phyloP scores from a whole-genome alignment of 805 yeast species.

The Myxozyma sirexii region DNA sequence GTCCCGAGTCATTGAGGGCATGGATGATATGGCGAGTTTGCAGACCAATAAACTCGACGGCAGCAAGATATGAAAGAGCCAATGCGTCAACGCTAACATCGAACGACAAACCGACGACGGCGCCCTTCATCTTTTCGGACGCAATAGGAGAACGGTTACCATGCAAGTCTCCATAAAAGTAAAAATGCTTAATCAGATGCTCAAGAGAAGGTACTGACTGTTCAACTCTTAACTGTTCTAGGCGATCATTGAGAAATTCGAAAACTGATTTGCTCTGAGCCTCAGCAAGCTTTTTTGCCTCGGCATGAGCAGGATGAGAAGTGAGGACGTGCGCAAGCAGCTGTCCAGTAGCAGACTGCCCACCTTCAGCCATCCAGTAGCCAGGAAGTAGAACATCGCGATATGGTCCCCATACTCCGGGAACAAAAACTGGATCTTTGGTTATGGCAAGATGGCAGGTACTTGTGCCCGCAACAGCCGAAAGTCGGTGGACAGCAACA shows the following conservation, averaged over 20 bases:
- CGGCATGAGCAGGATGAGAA: conserved; percentile 84
- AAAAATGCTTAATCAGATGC: conserved; percentile 77
- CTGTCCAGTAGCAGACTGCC: conserved; percentile 98
- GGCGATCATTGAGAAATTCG: conserved; percentile 74
- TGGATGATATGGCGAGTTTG: conserved; percentile 95
- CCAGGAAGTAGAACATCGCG: conserved; percentile 88
- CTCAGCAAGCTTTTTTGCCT: conserved; percentile 67
- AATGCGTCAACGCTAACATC: conserved; percentile 81
- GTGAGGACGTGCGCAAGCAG: conserved; percentile 83
- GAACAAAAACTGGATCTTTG: conserved; percentile 80
- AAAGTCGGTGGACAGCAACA: conserved; percentile 76
- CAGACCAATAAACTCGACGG: conserved; percentile 96
- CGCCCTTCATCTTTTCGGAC: conserved; percentile 89
- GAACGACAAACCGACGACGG: conserved; percentile 90
- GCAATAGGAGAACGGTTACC: conserved; percentile 99
- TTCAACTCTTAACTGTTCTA: conserved; percentile 65
- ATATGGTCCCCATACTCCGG: conserved; percentile 99
- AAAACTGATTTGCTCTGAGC: conserved; percentile 73
- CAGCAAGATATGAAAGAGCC: conserved; percentile 84
- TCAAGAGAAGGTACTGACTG: conserved; percentile 70
- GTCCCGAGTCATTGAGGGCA: conserved; percentile 80
- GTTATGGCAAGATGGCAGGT: conserved; percentile 94
- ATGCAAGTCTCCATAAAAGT: conserved; percentile 94
- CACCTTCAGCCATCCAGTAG: conserved; percentile 97
- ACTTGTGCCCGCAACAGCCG: conserved; percentile 98